Conservation (phyloP, 139 green algal genomes). For the Dunaliella primolecta region DNA sequence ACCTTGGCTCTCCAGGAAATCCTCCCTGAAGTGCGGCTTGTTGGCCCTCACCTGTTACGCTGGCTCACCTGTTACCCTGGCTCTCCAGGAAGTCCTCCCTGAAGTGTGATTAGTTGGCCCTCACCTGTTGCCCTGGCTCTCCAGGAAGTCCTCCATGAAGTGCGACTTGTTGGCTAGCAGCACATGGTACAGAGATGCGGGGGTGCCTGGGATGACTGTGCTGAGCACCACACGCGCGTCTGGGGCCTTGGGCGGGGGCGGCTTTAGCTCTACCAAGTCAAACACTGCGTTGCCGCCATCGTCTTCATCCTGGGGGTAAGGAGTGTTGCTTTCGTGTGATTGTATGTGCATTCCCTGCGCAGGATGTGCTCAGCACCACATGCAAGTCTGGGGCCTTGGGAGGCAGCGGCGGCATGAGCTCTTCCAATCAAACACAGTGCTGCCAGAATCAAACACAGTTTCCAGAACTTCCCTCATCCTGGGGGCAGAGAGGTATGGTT, state of each 20-base stretch:
- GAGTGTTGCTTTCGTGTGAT: no score
- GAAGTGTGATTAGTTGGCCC: constrained; percentile 44
- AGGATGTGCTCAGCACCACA: constrained; percentile 29
- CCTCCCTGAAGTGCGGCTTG: constrained; percentile 41
- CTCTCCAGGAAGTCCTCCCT: constrained; percentile 33
- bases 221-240: constrained; percentile 24
- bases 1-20: constrained; percentile 31
- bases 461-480: no score
- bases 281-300: not conserved
- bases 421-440: not conserved
- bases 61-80: constrained; percentile 16
- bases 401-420: not conserved
- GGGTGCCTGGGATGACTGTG: constrained; percentile 25
- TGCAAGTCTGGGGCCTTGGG: not conserved
- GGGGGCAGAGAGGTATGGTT: no score
- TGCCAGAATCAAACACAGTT: not conserved
- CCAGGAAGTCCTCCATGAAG: constrained; percentile 47
- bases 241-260: not conserved
- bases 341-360: no score
- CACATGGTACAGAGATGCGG: constrained; percentile 41
- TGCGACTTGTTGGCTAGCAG: constrained; percentile 45
- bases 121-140: constrained; percentile 20
- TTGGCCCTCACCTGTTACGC: no score
- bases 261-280: not conserved
- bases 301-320: constrained; percentile 5